Evolutionary conservation across 495 filamentous ascomycete species (phyloP), one percentile per base, ranked within the genome.

Genomic region (Tuber indicum): DNA sequence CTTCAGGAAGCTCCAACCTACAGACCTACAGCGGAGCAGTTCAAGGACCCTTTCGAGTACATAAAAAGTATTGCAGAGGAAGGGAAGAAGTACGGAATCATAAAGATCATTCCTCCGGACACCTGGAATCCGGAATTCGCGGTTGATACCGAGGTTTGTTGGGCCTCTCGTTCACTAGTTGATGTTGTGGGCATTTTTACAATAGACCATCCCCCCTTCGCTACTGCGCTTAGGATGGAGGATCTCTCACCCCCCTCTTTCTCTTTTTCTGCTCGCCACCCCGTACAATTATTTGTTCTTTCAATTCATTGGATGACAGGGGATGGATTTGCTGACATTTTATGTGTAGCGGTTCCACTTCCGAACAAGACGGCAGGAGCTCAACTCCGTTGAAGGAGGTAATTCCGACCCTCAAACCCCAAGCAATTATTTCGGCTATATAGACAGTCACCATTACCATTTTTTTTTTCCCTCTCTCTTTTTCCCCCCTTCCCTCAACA

Each of bases 381-480:
- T 99, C 72, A 99, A 98, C 84, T 97, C 94, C 23, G 93, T 98
- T 72, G 96, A 99, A 91, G 96, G 96, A 89, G 94, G 94, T 96
- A 91, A 89, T 92, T 87, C 80, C 82, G 79, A 84, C 79, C 79
- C 58, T 17, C 58, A 7, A 7, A 3, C 5, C 58, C 26, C 58
- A 66, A 17, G 12, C 4, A 78, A 84, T 78, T 79, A 78, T 84
- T 79, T 82, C 74, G 80, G 78, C 78, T 85, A 77, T 86, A 85
- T 86, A 80, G 84, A 83, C 71, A 36, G 70, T 71, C 47, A 72
- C 70, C 46, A 58, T 62, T 49, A 45, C 49, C 41, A n/a, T 70
- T 70, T 79, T 69, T 43, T 70, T 47, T 73, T 70, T 49, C 39
- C 2, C 39, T 41, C 39, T 41, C 39, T 41, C 4, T 41, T 75